These are phyloP conservation scores for Naganishia friedmannii DNA, from an alignment of 768 basidiomycete species.

Conservation along the genomic window DNA sequence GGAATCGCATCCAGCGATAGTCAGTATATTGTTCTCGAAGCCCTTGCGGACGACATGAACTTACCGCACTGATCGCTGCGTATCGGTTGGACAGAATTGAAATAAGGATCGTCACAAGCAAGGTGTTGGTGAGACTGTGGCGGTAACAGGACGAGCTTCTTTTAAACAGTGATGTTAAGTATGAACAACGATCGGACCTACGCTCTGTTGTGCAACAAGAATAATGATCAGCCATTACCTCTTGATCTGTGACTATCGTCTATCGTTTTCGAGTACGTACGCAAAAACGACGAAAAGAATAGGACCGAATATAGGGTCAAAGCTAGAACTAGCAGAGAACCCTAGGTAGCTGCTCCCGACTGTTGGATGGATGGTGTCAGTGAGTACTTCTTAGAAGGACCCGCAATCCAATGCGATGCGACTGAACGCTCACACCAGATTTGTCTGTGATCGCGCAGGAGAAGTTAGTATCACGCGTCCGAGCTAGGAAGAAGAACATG, in stretches of 20 bases:
- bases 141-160: not conserved
- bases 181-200: not conserved
- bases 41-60: constrained; percentile 33
- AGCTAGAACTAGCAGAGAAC: constrained; percentile 46
- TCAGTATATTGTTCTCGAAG: not conserved
- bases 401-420: not conserved
- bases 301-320: constrained; percentile 51
- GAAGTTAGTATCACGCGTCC: not conserved
- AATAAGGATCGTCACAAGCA: constrained; percentile 62
- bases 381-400: not conserved
- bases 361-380: not conserved
- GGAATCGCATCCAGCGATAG: not conserved
- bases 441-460: constrained; percentile 17
- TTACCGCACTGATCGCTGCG: constrained; percentile 66
- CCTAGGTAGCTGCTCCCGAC: constrained; percentile 36
- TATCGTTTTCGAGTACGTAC: constrained; percentile 34
- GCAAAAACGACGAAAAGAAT: constrained; percentile 50
- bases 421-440: constrained; percentile 29
- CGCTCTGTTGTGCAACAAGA: not conserved
- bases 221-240: not conserved
- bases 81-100: constrained; percentile 89
- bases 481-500: not conserved
- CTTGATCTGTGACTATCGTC: not conserved
- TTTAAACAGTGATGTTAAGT: no score
- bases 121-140: constrained; percentile 42